Percentiles rank a stretch among this genome's conserved stretches.
These are phyloP conservation scores for Stemphylium vesicarium DNA, from an alignment of 2,329 filamentous ascomycete genomes.

Conservation along the genomic window DNA sequence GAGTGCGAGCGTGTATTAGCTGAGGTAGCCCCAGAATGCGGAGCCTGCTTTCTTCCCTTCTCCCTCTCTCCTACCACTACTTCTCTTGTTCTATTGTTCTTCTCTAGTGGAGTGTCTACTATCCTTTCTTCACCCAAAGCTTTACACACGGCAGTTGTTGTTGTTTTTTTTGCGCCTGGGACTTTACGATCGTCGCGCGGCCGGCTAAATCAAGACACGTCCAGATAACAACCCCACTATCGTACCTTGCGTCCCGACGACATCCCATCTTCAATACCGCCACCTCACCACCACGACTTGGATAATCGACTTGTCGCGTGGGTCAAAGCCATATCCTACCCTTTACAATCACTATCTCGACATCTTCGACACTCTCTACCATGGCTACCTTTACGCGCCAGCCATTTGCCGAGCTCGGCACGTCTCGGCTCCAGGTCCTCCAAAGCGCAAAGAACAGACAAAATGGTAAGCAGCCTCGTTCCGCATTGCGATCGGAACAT, in stretches of 20 bases:
- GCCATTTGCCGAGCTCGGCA: conserved; percentile 76
- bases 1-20: conserved; percentile 23
- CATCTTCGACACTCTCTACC: conserved; percentile 11
- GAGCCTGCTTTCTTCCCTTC: conserved; percentile 17
- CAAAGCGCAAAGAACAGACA: conserved; percentile 80
- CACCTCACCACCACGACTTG: background rate
- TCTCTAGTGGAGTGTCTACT: background rate
- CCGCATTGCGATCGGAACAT: background rate
- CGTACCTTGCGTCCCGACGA: conserved; percentile 7
- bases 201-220: conserved; percentile 15
- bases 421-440: conserved; percentile 71
- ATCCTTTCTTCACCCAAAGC: background rate
- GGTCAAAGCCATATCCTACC: background rate
- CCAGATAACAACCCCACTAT: conserved; percentile 12
- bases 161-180: background rate
- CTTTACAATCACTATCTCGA: background rate
- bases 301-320: conserved; percentile 2
- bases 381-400: conserved; percentile 64
- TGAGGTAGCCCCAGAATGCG: conserved; percentile 13
- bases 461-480: conserved; percentile 55
- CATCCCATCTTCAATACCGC: conserved; percentile 8
- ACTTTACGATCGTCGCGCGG: conserved; percentile 4
- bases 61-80: conserved; percentile 6
- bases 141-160: background rate
- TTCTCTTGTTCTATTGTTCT: conserved; percentile 2